phyloP scores from a whole-genome alignment of 2,329 filamentous ascomycete species.

The Fusarium longipes region DNA sequence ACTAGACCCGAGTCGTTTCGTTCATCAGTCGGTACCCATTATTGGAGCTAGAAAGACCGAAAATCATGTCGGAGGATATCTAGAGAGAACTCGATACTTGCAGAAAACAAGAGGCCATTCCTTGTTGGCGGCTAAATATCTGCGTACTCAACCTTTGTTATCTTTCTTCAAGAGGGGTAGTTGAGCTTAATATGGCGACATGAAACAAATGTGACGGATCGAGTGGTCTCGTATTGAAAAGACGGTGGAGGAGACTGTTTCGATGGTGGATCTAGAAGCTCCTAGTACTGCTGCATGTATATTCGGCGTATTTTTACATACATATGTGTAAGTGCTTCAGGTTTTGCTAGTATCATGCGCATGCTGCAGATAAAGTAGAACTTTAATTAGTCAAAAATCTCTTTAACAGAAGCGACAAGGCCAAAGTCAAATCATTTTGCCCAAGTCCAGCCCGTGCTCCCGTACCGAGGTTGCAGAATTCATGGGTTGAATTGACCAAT shows the following conservation, averaged over 20 bases:
- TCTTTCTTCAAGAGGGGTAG: constrained; percentile 1
- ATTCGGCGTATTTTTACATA: no score
- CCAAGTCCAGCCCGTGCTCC: constrained; percentile 14
- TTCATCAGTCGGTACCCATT: not conserved
- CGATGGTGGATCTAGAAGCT: constrained; percentile 20
- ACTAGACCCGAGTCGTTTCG: not conserved
- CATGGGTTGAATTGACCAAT: constrained; percentile 37
- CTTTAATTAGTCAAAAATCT: not conserved
- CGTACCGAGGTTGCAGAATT: constrained; percentile 34
- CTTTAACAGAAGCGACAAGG: constrained; percentile 21
- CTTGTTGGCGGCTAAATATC: not conserved
- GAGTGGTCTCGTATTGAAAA: constrained; percentile 29
- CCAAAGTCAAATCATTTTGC: constrained; percentile 23
- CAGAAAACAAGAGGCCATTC: not conserved
- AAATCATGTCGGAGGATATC: not conserved
- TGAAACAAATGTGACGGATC: constrained; percentile 16
- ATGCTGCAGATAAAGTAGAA: not conserved
- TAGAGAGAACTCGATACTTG: not conserved
- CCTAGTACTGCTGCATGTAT: not conserved
- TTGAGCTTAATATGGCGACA: not conserved
- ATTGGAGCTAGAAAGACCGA: not conserved
- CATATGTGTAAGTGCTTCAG: not conserved
- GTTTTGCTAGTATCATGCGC: not conserved
- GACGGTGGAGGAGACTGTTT: constrained; percentile 34
- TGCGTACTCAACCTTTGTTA: not conserved